Evolutionary conservation across 192 early-diverging fungal species (phyloP), one percentile per base, ranked within the genome.

Genomic region (Backusella psychrophila): DNA sequence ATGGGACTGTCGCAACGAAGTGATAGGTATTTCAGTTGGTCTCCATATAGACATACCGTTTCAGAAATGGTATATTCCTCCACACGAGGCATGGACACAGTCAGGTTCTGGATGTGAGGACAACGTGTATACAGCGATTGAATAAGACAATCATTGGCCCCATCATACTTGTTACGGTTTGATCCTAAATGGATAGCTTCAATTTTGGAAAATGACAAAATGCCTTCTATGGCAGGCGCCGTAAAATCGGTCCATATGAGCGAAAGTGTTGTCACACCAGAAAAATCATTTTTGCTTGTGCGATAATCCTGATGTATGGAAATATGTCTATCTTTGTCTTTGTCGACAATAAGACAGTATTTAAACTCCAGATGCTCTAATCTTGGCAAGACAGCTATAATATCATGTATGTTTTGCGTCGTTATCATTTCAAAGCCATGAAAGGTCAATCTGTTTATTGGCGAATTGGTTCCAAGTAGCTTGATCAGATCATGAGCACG

Each of bases 221-320:
- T 71, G 3, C 23, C 26, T 5, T 41, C 39, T 46, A 71, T 49
- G 14, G 36, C 23, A 31, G 23, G 15, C 4, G 41, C 56, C 15
- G 70, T 71, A 33, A 71, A 49, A 15, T 71, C 70, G 9, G 42
- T 46, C 70, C 70, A 71, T 6, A 29, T 15, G 23, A 71, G 44
- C 15, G 26, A 26, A 17, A 71, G 36, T 44, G 26, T 63, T 29
- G 56, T 71, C 12, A 23, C 68, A 36, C 33, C 11, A 14, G 38
- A 23, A 70, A 29, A 21, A 29, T 1, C 14, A 14, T 5, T 4
- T 41, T 29, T 29, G 26, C 7, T 63, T 14, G 21, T 63, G 26
- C 9, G 12, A 29, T 26, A 23, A 9, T 53, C 21, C 26, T 23
- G 56, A 15, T 63, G 6, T 29, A 63, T 63, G 12, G 26, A 63